phyloP scores from a whole-genome alignment of 2,329 filamentous ascomycete genomes.

The Beauveria sp. region DNA sequence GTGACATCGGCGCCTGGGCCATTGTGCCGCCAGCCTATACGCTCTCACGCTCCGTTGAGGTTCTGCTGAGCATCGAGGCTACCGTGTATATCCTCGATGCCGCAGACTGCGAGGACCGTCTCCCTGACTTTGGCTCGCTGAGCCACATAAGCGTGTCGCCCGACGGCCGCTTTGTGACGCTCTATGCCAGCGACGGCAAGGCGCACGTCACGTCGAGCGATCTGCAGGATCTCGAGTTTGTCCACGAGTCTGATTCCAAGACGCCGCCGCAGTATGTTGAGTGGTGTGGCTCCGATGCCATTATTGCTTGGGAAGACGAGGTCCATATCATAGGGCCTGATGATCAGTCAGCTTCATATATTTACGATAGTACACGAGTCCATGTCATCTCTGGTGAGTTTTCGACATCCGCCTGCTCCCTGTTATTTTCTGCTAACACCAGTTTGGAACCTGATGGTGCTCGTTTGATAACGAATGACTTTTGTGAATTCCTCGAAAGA shows the following conservation, averaged over 20 bases:
- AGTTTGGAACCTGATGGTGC: conserved; percentile 68
- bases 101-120: conserved; percentile 82
- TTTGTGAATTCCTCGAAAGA: conserved; percentile 96
- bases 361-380: conserved; percentile 83
- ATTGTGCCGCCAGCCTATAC: conserved; percentile 83
- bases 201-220: conserved; percentile 92
- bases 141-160: conserved; percentile 85
- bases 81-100: conserved; percentile 85
- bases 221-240: conserved; percentile 84
- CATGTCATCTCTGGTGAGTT: conserved; percentile 69
- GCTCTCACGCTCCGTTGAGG: conserved; percentile 86
- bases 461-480: conserved; percentile 79
- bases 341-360: conserved; percentile 67
- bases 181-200: conserved; percentile 79
- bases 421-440: conserved; percentile 10
- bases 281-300: conserved; percentile 94
- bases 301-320: conserved; percentile 96
- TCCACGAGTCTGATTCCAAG: conserved; percentile 81
- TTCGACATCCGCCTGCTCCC: not conserved
- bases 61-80: conserved; percentile 73
- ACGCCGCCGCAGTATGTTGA: conserved; percentile 81
- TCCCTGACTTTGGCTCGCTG: conserved; percentile 87
- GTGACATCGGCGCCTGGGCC: conserved; percentile 78
- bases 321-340: conserved; percentile 86
- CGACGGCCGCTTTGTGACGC: conserved; percentile 77